Conservation (phyloP, 2,329 filamentous ascomycete species). For the Colletotrichum higginsianum region DNA sequence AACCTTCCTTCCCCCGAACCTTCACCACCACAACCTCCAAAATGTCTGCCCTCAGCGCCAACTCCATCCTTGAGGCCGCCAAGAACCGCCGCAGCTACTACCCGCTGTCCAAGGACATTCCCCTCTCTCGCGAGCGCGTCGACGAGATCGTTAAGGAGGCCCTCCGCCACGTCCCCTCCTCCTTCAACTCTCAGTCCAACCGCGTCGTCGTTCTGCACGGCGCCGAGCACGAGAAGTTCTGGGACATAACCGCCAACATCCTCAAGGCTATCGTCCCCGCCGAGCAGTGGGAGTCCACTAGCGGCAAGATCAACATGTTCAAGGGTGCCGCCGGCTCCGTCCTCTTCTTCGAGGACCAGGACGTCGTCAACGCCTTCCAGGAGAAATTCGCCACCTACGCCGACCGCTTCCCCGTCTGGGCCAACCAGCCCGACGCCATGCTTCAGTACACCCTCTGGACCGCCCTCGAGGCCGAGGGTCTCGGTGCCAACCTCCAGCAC, state of each 20-base stretch:
- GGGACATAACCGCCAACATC: constrained; percentile 78
- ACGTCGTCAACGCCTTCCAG: constrained; percentile 76
- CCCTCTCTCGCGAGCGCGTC: constrained; percentile 71
- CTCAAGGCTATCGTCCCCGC: constrained; percentile 79
- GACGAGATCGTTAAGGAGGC: constrained; percentile 75
- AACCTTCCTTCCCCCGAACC: constrained; percentile 15
- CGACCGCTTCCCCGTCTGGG: constrained; percentile 85
- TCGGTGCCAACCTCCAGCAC: constrained; percentile 92
- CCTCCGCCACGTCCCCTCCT: constrained; percentile 79
- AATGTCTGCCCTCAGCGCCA: constrained; percentile 54
- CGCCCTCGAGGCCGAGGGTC: constrained; percentile 84
- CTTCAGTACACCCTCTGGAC: constrained; percentile 87
- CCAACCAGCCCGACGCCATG: constrained; percentile 84
- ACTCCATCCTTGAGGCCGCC: constrained; percentile 74
- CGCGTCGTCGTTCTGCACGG: constrained; percentile 85
- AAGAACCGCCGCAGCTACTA: constrained; percentile 80
- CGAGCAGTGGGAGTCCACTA: constrained; percentile 71
- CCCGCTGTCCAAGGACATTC: constrained; percentile 74
- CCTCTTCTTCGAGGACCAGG: constrained; percentile 88
- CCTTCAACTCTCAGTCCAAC: constrained; percentile 92
- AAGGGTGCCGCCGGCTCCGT: constrained; percentile 83
- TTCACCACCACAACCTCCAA: constrained; percentile 34
- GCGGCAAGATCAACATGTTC: constrained; percentile 68
- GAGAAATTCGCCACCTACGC: constrained; percentile 80
- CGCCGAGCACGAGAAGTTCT: constrained; percentile 88